phyloP scores from a whole-genome alignment of 805 yeast species.

The Lipomyces starkeyi region DNA sequence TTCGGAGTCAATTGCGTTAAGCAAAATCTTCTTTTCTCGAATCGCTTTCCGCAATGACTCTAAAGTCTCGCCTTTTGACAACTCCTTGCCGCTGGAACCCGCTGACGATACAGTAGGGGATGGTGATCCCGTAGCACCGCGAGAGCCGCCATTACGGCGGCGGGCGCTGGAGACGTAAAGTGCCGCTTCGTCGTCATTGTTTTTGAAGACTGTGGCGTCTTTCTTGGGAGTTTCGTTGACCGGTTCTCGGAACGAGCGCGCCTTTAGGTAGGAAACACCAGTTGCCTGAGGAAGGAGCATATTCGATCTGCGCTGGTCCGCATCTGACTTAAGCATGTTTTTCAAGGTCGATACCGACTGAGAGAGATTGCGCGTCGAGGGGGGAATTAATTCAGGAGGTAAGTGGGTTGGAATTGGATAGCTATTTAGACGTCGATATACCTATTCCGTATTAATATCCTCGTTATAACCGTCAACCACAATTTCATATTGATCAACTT shows the following conservation, averaged over 20 bases:
- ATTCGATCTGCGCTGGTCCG: conserved; percentile 41
- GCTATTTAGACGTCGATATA: conserved; percentile 88
- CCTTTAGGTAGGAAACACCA: conserved; percentile 45
- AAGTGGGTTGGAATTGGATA: conserved; percentile 78
- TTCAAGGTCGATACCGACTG: conserved; percentile 75
- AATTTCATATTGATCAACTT: background rate
- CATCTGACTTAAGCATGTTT: conserved; percentile 57
- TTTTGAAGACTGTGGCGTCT: conserved; percentile 68
- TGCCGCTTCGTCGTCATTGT: conserved; percentile 69
- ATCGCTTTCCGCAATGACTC: conserved; percentile 67
- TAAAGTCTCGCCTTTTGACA: conserved; percentile 46
- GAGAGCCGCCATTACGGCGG: conserved; percentile 54
- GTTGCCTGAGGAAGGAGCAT: conserved; percentile 40
- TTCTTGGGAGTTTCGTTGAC: conserved; percentile 46
- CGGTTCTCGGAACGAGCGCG: conserved; percentile 45
- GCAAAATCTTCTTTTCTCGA: conserved; percentile 70
- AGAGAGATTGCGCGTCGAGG: conserved; percentile 75
- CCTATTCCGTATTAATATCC: conserved; percentile 8
- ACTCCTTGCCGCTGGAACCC: conserved; percentile 10
- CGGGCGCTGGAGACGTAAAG: conserved; percentile 68
- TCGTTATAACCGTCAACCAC: background rate
- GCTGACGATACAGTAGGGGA: conserved; percentile 4
- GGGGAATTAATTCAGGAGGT: conserved; percentile 91
- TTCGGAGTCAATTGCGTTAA: conserved; percentile 74
- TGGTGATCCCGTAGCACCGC: conserved; percentile 38